Conservation (phyloP, 2,329 filamentous ascomycete species). For the Cladosporium sphaerospermum region DNA sequence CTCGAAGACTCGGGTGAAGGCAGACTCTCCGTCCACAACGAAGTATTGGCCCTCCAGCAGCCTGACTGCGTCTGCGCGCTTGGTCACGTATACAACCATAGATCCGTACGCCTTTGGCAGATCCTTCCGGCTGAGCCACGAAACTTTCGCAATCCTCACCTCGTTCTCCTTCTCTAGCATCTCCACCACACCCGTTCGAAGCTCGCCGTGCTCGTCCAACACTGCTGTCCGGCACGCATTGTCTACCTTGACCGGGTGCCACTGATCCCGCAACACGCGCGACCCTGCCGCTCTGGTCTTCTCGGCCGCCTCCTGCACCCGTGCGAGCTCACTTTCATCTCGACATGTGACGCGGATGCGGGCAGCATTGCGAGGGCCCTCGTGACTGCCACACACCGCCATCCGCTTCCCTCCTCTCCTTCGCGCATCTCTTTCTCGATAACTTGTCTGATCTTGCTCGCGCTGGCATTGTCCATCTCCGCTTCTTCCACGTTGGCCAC, state of each 20-base stretch:
- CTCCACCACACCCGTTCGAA: not conserved
- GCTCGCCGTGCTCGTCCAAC: not conserved
- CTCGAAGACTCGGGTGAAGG: too few relatives aligned
- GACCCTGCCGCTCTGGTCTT: not conserved
- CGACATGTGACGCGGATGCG: slow-evolving; percentile 3
- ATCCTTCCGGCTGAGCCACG: not conserved
- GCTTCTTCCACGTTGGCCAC: slow-evolving; percentile 8
- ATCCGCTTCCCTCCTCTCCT: not conserved
- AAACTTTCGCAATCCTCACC: slow-evolving; percentile 4
- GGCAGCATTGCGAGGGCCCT: not conserved
- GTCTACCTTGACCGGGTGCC: slow-evolving; percentile 10
- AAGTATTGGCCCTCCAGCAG: too few relatives aligned
- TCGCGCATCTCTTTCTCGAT: slow-evolving; percentile 10
- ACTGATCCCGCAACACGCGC: slow-evolving; percentile 11
- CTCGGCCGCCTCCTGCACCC: slow-evolving; percentile 1
- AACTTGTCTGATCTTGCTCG: not conserved
- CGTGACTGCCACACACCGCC: slow-evolving; percentile 11
- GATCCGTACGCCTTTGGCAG: too few relatives aligned
- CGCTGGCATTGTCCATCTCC: slow-evolving; percentile 1
- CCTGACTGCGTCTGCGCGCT: too few relatives aligned
- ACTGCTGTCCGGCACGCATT: slow-evolving; percentile 8
- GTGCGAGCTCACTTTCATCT: not conserved
- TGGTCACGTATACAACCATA: too few relatives aligned
- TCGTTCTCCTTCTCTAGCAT: slow-evolving; percentile 12
- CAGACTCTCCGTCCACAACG: too few relatives aligned